Evolutionary conservation across 768 basidiomycete genomes (phyloP).

Genomic region (Gelatoporia subvermispora): DNA sequence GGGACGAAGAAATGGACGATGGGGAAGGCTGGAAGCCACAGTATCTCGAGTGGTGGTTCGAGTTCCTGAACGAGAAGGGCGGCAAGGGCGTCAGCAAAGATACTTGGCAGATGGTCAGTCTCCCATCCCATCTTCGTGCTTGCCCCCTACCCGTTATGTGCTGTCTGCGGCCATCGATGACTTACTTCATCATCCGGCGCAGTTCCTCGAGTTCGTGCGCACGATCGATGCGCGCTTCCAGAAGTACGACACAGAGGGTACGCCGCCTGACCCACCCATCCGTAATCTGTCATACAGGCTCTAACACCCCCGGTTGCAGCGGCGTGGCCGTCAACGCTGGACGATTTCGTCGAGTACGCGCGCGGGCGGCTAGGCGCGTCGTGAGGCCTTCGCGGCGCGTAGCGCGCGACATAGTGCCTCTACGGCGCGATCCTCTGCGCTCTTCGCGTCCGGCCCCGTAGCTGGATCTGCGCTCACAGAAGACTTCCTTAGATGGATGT

Average conservation of each 20-base stretch:
- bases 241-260: constrained; percentile 76
- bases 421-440: no score
- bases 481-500: no score
- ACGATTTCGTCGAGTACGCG: constrained; percentile 75
- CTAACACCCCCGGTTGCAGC: constrained; percentile 35
- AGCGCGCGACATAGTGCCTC: no score
- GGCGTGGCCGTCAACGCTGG: constrained; percentile 85
- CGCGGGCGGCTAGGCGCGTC: constrained; percentile 32
- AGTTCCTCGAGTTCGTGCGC: constrained; percentile 80
- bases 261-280: constrained; percentile 8
- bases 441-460: no score
- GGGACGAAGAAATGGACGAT: constrained; percentile 44
- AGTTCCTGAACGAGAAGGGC: constrained; percentile 63
- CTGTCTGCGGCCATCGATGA: background rate
- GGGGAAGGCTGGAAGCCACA: constrained; percentile 61
- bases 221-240: constrained; percentile 68
- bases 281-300: constrained; percentile 2
- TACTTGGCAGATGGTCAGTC: constrained; percentile 80
- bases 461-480: no score
- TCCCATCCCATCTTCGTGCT: background rate
- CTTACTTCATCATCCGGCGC: background rate
- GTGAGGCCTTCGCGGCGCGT: background rate
- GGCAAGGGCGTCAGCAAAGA: constrained; percentile 82
- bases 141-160: background rate
- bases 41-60: constrained; percentile 71